Evolutionary conservation across 2,329 filamentous ascomycete species (phyloP).

Genomic region (Cladosporium colombiae): DNA sequence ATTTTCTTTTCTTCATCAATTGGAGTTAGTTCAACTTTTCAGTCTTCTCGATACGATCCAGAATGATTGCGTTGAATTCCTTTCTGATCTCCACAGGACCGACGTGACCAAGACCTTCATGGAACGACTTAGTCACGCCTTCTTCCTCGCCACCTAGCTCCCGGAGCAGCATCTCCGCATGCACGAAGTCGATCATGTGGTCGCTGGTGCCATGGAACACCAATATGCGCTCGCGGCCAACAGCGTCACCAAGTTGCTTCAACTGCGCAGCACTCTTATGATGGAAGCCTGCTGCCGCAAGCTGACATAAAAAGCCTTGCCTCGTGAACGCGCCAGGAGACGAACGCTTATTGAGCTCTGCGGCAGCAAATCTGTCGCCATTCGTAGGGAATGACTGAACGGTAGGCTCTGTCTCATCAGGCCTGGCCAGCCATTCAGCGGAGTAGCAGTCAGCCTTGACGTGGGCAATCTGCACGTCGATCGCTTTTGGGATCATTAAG

Average conservation of each 20-base stretch:
- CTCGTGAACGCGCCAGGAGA: constrained; percentile 62
- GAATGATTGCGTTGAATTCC: constrained; percentile 68
- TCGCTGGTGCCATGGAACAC: constrained; percentile 76
- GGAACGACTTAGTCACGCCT: constrained; percentile 57
- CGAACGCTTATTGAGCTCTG: constrained; percentile 71
- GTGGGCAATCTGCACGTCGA: constrained; percentile 66
- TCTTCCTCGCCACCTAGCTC: constrained; percentile 61
- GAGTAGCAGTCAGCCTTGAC: constrained; percentile 69
- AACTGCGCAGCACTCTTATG: constrained; percentile 70
- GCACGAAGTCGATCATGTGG: constrained; percentile 72
- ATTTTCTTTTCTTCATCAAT: not conserved
- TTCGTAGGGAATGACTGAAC: constrained; percentile 66
- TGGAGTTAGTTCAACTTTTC: constrained; percentile 32
- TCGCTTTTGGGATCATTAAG: constrained; percentile 66
- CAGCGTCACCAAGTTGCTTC: constrained; percentile 61
- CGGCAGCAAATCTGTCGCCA: constrained; percentile 78
- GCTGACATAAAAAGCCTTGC: constrained; percentile 72
- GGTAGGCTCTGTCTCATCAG: constrained; percentile 55
- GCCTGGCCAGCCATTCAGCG: constrained; percentile 59
- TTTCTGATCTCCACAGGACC: constrained; percentile 68
- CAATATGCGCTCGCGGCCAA: constrained; percentile 73
- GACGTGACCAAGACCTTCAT: constrained; percentile 75
- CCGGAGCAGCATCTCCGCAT: constrained; percentile 68
- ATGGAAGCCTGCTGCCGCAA: constrained; percentile 78
- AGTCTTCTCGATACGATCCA: constrained; percentile 57